Base-by-base conservation (phyloP, 2,329 filamentous ascomycete genomes). In the Aspergillus bombycis region DNA sequence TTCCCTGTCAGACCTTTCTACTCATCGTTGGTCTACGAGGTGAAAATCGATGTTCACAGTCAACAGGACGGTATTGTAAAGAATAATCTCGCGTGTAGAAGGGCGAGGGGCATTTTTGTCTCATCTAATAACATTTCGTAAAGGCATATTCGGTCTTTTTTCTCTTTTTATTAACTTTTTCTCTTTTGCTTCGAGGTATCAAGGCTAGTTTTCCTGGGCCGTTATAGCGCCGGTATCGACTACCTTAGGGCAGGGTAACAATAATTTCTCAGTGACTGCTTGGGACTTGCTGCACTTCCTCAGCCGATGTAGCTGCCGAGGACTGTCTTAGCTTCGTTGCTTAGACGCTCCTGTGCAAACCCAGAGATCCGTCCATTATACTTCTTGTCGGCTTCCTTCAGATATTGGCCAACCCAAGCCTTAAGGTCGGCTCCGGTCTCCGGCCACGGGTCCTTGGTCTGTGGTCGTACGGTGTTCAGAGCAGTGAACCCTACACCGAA, bases 401-500 rank as follows among this genome's bases (percentile, higher is more conserved):
- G 81, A 75, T 92, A 93, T 67, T 86, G 81, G 61, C 91, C 85
- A n/a, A 97, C 94, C 94, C 94, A 99, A 11, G 75, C 78, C 76
- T 90, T 91, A 59, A 93, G 82, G 64, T 93, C 91, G 60, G 93
- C 89, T 6, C 87, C 85, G 16, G 97, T 88, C 65, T 97, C 91
- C 0, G 94, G 91, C 83, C 93, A 98, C 23, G 94, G 91, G 75
- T 98, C 95, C 58, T 84, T 85, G 1, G 86, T 81, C 4, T 87
- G 82, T 63, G 89, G 89, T 76, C 90, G 92, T 81, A 94, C 95
- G 0, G 94, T 97, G 81, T 94, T 96, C 66, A 99, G 86, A 36
- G 92, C 90, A 0, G 95, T 98, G 80, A 96, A 99, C 10, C 93
- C 94, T 68, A 97, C 89, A 30, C 95, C 95, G 74, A 99, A 99